These are phyloP conservation scores for Pinus tabuliformis DNA, from an alignment of 75 land plant genomes.

Conservation along the genomic window DNA sequence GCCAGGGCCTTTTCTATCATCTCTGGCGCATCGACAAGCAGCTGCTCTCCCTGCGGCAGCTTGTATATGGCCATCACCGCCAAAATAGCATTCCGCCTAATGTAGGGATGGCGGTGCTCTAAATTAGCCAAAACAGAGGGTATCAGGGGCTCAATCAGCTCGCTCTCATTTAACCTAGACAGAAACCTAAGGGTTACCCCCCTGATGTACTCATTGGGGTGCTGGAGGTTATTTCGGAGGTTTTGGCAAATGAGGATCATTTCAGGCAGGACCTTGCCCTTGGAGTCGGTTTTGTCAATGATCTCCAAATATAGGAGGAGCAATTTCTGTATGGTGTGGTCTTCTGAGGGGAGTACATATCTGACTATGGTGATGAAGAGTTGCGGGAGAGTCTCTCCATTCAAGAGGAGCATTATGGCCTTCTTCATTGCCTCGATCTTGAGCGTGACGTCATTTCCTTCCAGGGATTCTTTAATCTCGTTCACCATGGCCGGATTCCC, in stretches of 20 bases:
- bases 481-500: conserved; percentile 90
- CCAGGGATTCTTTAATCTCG: conserved; percentile 88
- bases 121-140: conserved; percentile 74
- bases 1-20: conserved; percentile 61
- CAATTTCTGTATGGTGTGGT: conserved; percentile 87
- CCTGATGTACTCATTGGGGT: conserved; percentile 93
- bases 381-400: conserved; percentile 87
- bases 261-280: conserved; percentile 63
- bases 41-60: conserved; percentile 87
- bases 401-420: conserved; percentile 80
- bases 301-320: conserved; percentile 83
- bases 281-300: conserved; percentile 70
- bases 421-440: conserved; percentile 91
- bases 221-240: conserved; percentile 82
- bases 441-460: conserved; percentile 58
- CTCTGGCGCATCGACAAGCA: conserved; percentile 81
- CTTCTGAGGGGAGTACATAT: conserved; percentile 85
- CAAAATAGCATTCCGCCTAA: conserved; percentile 75
- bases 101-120: conserved; percentile 86
- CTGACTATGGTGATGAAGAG: conserved; percentile 84
- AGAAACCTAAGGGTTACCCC: conserved; percentile 89
- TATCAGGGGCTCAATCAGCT: conserved; percentile 87
- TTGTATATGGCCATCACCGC: conserved; percentile 80
- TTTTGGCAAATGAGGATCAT: conserved; percentile 95
- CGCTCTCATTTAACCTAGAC: conserved; percentile 68